These are phyloP conservation scores for Spatholobus suberectus DNA, from an alignment of 306 rosid genomes.

Conservation along the genomic window DNA sequence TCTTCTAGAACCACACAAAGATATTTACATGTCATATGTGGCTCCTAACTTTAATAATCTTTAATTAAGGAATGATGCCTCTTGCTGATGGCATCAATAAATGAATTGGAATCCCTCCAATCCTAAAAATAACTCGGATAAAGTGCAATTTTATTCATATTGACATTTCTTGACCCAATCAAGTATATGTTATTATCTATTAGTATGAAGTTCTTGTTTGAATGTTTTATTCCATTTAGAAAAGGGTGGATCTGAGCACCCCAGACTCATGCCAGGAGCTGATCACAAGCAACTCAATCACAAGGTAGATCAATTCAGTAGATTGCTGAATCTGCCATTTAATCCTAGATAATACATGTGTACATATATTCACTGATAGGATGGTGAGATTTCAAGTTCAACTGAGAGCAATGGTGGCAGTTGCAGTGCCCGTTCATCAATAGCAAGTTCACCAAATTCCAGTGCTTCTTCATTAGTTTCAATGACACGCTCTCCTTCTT, in stretches of 20 bases:
- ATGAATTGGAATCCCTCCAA: background rate
- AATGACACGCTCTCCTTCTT: constrained; percentile 51
- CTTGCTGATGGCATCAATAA: constrained; percentile 2
- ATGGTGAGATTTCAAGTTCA: constrained; percentile 44
- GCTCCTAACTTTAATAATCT: background rate
- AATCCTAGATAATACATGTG: constrained; percentile 14
- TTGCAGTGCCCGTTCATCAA: constrained; percentile 23
- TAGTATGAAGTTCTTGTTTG: background rate
- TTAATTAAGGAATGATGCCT: background rate
- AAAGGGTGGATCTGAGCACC: constrained; percentile 64
- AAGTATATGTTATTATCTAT: background rate
- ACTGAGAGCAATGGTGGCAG: constrained; percentile 35
- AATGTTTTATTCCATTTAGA: constrained; percentile 51
- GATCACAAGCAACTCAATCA: constrained; percentile 48
- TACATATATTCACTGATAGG: constrained; percentile 45
- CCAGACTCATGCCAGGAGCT: constrained; percentile 62
- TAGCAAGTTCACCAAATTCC: constrained; percentile 41
- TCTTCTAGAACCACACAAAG: background rate
- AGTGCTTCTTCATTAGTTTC: constrained; percentile 38
- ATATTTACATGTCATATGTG: background rate
- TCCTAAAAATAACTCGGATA: constrained; percentile 4
- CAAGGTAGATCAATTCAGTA: constrained; percentile 57
- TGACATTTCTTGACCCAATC: background rate
- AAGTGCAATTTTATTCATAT: background rate
- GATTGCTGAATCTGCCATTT: constrained; percentile 33